Evolutionary conservation across 257 asterid genomes (phyloP).

Genomic region (Solanum paucissectum): DNA sequence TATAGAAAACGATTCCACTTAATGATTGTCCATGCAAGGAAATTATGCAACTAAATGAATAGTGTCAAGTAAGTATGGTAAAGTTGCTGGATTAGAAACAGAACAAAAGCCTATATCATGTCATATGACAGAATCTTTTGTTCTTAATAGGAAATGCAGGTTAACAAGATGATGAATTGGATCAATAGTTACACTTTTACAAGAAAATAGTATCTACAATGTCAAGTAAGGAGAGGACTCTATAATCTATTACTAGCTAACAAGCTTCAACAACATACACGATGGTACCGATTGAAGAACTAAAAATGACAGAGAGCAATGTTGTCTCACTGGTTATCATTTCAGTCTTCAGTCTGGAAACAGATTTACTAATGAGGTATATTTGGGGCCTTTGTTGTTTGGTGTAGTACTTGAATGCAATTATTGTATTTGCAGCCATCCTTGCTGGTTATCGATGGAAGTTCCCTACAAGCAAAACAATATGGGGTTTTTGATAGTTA

Average conservation of each 20-base stretch:
- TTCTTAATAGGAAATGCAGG: not conserved
- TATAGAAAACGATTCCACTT: not conserved
- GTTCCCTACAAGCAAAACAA: not conserved
- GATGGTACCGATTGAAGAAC: not conserved
- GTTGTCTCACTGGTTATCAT: not conserved
- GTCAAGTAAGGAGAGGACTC: not conserved
- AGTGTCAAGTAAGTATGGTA: not conserved
- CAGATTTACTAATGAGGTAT: not conserved
- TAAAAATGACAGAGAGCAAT: not conserved
- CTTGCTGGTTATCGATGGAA: not conserved
- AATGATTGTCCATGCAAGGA: not conserved
- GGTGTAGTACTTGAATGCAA: not conserved
- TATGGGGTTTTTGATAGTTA: not conserved
- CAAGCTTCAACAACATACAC: not conserved
- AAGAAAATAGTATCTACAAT: not conserved
- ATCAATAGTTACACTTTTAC: not conserved
- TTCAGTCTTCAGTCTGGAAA: not conserved
- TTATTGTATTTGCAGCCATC: not conserved
- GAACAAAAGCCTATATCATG: not conserved
- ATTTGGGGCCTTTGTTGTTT: not conserved
- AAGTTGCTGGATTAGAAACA: not conserved
- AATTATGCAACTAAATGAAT: not conserved
- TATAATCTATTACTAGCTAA: not conserved
- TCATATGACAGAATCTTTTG: not conserved
- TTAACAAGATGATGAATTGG: not conserved